Evolutionary conservation across 1,284 basidiomycete genomes (phyloP).

Genomic region (Vanrija sp.): DNA sequence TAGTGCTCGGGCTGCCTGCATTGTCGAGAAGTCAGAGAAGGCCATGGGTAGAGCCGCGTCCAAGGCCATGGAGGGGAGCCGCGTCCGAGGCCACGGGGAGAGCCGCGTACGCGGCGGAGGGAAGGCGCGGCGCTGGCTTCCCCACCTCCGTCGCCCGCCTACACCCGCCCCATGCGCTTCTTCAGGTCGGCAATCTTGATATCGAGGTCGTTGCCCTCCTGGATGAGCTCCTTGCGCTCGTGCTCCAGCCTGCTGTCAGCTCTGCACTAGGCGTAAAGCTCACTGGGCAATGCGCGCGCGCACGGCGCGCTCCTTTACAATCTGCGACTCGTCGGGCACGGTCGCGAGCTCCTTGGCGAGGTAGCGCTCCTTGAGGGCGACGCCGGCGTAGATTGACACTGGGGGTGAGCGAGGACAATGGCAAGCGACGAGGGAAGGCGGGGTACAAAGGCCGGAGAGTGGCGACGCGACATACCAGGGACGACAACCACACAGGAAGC

Average conservation of each 20-base stretch:
- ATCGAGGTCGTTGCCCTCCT: slow-evolving; percentile 26
- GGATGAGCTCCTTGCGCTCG: slow-evolving; percentile 30
- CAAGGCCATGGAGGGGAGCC: too few relatives aligned
- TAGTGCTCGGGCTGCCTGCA: too few relatives aligned
- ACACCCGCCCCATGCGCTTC: background rate
- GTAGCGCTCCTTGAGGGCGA: slow-evolving; percentile 31
- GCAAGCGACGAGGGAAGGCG: background rate
- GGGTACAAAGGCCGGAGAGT: background rate
- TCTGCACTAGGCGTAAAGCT: too few relatives aligned
- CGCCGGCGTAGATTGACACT: slow-evolving; percentile 36
- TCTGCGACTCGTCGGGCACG: slow-evolving; percentile 6
- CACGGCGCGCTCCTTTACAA: slow-evolving; percentile 24
- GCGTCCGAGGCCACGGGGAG: too few relatives aligned
- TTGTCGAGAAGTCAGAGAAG: too few relatives aligned
- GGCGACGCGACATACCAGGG: slow-evolving; percentile 23
- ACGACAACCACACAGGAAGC: slow-evolving; percentile 29
- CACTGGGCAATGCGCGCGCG: slow-evolving; percentile 32
- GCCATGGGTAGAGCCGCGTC: too few relatives aligned
- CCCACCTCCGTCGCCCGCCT: too few relatives aligned
- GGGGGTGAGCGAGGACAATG: background rate
- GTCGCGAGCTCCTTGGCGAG: slow-evolving; percentile 25
- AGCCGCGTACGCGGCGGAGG: too few relatives aligned
- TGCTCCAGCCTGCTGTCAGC: slow-evolving; percentile 25
- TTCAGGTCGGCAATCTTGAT: slow-evolving; percentile 24
- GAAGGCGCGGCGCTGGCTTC: too few relatives aligned